Evolutionary conservation across 169 alveolate species (phyloP).

Genomic region (Perkinsus chesapeaki): DNA sequence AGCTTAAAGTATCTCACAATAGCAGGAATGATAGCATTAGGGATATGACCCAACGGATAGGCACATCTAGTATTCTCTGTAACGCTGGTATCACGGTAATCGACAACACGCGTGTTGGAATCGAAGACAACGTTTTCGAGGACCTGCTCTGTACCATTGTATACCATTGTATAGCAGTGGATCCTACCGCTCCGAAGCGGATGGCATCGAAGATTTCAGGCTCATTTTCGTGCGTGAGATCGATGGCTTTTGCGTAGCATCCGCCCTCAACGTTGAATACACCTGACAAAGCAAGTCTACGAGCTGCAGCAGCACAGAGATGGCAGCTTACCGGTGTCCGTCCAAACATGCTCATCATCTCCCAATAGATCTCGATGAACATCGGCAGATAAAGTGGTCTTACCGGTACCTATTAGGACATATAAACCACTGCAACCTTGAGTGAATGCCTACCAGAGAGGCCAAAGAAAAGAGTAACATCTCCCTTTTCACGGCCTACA

Average conservation of each 20-base stretch:
- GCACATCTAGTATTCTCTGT: slow-evolving; percentile 84
- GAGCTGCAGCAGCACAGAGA: neutral
- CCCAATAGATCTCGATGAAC: slow-evolving; percentile 75
- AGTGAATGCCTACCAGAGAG: slow-evolving; percentile 37
- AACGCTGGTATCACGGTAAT: slow-evolving; percentile 62
- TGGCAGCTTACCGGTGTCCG: slow-evolving; percentile 55
- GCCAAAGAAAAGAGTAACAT: slow-evolving; percentile 73
- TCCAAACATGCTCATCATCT: slow-evolving; percentile 91
- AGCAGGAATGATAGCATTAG: slow-evolving; percentile 79
- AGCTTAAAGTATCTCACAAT: neutral
- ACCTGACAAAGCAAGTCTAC: neutral
- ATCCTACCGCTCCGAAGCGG: neutral
- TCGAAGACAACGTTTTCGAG: slow-evolving; percentile 74
- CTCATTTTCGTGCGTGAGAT: slow-evolving; percentile 68
- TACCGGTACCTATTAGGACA: slow-evolving; percentile 71
- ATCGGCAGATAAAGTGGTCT: slow-evolving; percentile 86
- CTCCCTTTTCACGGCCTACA: slow-evolving; percentile 52
- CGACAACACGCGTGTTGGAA: slow-evolving; percentile 60
- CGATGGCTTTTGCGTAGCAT: slow-evolving; percentile 86
- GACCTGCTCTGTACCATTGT: slow-evolving; percentile 23
- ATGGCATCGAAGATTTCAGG: slow-evolving; percentile 84
- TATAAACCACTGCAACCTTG: neutral
- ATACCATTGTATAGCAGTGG: neutral
- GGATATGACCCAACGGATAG: slow-evolving; percentile 77
- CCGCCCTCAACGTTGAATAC: slow-evolving; percentile 91